A percentile compares a stretch with the other conserved stretches of the same genome.
These are phyloP conservation scores for Peniophora sp. DNA, from an alignment of 1,284 basidiomycete genomes.

Conservation along the genomic window DNA sequence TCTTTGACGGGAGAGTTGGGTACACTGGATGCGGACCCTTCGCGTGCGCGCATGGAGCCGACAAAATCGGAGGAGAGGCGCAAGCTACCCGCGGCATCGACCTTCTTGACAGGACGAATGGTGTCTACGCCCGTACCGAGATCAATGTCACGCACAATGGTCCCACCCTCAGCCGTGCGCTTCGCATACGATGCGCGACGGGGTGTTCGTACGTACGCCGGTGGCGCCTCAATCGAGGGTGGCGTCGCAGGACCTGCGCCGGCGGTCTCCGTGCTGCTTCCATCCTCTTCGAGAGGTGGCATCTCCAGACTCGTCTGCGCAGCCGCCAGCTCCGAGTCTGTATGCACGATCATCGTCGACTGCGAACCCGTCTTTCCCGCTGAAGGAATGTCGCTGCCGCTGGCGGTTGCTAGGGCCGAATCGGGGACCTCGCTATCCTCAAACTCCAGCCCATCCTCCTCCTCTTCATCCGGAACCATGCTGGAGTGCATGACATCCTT, in stretches of 20 bases:
- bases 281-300: conserved; percentile 30
- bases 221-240: conserved; percentile 22
- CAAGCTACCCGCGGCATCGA: conserved; percentile 75
- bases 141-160: conserved; percentile 73
- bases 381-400: conserved; percentile 47
- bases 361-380: conserved; percentile 38
- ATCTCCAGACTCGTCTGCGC: conserved; percentile 30
- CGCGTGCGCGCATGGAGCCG: conserved; percentile 54
- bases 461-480: conserved; percentile 41
- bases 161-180: conserved; percentile 62
- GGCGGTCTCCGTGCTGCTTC: conserved; percentile 28
- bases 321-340: conserved; percentile 25
- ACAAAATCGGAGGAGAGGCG: conserved; percentile 76
- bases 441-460: conserved; percentile 33
- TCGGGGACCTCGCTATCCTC: conserved; percentile 39
- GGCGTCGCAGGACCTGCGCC: conserved; percentile 21
- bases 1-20: conserved; percentile 36
- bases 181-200: conserved; percentile 66
- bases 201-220: conserved; percentile 33
- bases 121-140: conserved; percentile 82
- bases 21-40: conserved; percentile 30
- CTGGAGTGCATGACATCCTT: conserved; percentile 56
- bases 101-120: conserved; percentile 87
- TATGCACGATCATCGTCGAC: conserved; percentile 57
- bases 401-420: conserved; percentile 51